phyloP scores from a whole-genome alignment of 2,329 filamentous ascomycete genomes.

The Beauveria australis region DNA sequence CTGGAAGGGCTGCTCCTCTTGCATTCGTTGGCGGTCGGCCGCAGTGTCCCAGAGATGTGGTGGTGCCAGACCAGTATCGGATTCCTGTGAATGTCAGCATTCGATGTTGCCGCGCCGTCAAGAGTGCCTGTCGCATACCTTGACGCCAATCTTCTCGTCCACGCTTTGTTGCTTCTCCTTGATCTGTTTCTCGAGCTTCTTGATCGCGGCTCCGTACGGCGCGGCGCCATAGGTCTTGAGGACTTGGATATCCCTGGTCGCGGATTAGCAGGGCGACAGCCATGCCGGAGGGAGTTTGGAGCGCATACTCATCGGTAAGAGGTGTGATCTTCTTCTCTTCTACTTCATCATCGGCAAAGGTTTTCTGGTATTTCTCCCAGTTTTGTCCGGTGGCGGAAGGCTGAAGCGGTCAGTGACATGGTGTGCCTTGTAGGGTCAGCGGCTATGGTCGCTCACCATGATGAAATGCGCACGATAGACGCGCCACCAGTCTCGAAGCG shows the following conservation, averaged over 20 bases:
- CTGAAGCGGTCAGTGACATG: slow-evolving; percentile 41
- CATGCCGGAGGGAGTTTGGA: slow-evolving; percentile 14
- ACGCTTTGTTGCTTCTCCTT: slow-evolving; percentile 98
- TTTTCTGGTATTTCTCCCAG: slow-evolving; percentile 99
- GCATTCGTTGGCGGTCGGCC: slow-evolving; percentile 96
- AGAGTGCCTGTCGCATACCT: slow-evolving; percentile 36
- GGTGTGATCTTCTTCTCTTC: slow-evolving; percentile 99
- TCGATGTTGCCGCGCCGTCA: slow-evolving; percentile 16
- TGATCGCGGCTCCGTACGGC: slow-evolving; percentile 85
- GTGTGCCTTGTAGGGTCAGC: slow-evolving; percentile 8
- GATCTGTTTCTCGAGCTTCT: slow-evolving; percentile 98
- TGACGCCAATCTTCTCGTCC: slow-evolving; percentile 94
- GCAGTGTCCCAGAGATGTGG: slow-evolving; percentile 98
- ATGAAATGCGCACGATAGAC: slow-evolving; percentile 25
- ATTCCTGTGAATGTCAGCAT: slow-evolving; percentile 56
- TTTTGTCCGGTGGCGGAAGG: slow-evolving; percentile 86
- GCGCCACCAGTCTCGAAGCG: slow-evolving; percentile 13
- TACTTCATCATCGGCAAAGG: slow-evolving; percentile 90
- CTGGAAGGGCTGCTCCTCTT: slow-evolving; percentile 94
- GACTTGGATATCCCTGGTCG: slow-evolving; percentile 86
- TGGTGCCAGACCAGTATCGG: slow-evolving; percentile 93
- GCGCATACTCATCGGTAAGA: slow-evolving; percentile 80
- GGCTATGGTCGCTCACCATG: slow-evolving; percentile 30
- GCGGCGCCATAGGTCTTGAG: slow-evolving; percentile 98
- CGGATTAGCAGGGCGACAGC: neutral